phyloP scores from a whole-genome alignment of 768 basidiomycete species.

The Psilocybe sp. region DNA sequence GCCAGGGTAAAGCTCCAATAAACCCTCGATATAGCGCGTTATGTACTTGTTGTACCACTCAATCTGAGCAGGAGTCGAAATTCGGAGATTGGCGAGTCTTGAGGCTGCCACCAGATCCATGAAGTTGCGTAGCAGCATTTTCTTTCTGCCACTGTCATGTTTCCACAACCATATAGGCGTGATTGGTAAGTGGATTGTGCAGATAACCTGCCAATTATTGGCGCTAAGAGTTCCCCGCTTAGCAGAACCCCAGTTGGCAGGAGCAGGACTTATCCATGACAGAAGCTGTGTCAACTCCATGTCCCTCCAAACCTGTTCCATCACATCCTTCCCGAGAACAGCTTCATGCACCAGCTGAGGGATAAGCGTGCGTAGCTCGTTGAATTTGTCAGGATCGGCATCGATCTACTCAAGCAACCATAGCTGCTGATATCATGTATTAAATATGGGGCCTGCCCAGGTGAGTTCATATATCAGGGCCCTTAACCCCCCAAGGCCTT shows the following conservation, averaged over 20 bases:
- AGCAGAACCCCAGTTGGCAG: conserved; percentile 28
- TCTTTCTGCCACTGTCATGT: conserved; percentile 7
- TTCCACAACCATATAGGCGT: conserved; percentile 26
- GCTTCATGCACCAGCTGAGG: not conserved
- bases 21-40: conserved; percentile 12
- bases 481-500: not conserved
- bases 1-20: conserved; percentile 15
- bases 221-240: conserved; percentile 29
- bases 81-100: conserved; percentile 16
- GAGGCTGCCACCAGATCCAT: conserved; percentile 26
- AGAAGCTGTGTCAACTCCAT: conserved; percentile 26
- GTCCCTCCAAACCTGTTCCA: conserved; percentile 25
- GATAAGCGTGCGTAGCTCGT: no score
- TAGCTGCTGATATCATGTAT: no score
- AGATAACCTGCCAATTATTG: conserved; percentile 24
- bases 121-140: conserved; percentile 22
- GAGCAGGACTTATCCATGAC: conserved; percentile 26
- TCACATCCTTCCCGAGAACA: conserved; percentile 27
- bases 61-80: conserved; percentile 16
- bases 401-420: no score
- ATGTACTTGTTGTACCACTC: conserved; percentile 18
- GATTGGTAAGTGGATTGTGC: conserved; percentile 24
- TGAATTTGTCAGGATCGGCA: no score
- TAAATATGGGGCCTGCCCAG: no score
- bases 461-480: not conserved